Percentiles rank a stretch among this genome's conserved stretches.
These are phyloP conservation scores for Pichia paraexigua DNA, from an alignment of 805 yeast species.

Conservation along the genomic window DNA sequence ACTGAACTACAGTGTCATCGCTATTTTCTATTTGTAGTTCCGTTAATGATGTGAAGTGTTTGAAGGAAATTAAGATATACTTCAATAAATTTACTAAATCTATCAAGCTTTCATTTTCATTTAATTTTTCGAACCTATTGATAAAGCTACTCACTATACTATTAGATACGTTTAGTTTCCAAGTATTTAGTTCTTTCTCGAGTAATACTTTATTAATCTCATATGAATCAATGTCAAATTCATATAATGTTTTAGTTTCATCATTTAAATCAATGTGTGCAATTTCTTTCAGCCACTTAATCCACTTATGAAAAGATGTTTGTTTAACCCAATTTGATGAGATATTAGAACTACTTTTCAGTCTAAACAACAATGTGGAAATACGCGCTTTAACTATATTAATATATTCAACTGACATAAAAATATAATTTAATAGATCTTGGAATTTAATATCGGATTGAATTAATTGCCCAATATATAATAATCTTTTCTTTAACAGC, in stretches of 20 bases:
- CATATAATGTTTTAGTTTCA: slow-evolving; percentile 17
- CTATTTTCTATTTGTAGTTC: slow-evolving; percentile 7
- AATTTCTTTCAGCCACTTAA: slow-evolving; percentile 21
- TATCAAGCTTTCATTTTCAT: slow-evolving; percentile 9
- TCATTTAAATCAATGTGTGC: slow-evolving; percentile 1
- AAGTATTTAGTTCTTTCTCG: slow-evolving; percentile 7
- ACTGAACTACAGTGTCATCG: slow-evolving; percentile 7
- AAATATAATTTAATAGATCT: slow-evolving; percentile 22
- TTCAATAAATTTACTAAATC: slow-evolving; percentile 15
- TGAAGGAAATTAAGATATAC: slow-evolving; percentile 21
- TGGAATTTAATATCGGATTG: slow-evolving; percentile 16
- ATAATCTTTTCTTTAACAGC: slow-evolving; percentile 19
- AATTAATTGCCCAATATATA: slow-evolving; percentile 8
- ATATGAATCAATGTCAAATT: slow-evolving; percentile 11
- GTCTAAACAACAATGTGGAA: slow-evolving; percentile 15
- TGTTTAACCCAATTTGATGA: slow-evolving; percentile 22
- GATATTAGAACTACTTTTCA: slow-evolving; percentile 15
- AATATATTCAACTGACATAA: slow-evolving; percentile 23
- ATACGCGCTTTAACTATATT: slow-evolving; percentile 20
- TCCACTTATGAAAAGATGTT: slow-evolving; percentile 22
- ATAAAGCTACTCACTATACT: slow-evolving; percentile 10
- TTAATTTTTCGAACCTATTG: slow-evolving; percentile 4
- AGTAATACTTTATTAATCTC: slow-evolving; percentile 8
- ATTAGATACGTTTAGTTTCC: slow-evolving; percentile 19
- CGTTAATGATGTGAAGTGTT: slow-evolving; percentile 25